phyloP scores from a whole-genome alignment of 495 filamentous ascomycete species.

The Neurospora sublineolata region DNA sequence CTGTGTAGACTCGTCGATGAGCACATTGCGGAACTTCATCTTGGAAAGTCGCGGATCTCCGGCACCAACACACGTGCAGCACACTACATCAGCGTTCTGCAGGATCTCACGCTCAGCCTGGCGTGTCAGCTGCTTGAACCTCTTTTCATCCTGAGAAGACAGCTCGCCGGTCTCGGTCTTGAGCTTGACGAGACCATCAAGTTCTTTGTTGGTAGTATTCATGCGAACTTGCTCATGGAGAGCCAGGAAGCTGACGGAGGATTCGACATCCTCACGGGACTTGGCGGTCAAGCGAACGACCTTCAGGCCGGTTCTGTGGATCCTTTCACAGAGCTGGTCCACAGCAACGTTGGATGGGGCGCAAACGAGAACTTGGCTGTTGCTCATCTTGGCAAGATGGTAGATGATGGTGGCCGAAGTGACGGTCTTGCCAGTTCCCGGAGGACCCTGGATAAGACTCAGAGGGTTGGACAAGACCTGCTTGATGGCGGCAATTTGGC shows the following conservation, averaged over 20 bases:
- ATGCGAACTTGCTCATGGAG: slow-evolving; percentile 95
- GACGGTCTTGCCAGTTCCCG: slow-evolving; percentile 96
- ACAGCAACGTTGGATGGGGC: slow-evolving; percentile 98
- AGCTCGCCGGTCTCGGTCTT: slow-evolving; percentile 88
- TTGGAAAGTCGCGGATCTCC: slow-evolving; percentile 91
- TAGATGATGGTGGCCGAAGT: slow-evolving; percentile 99
- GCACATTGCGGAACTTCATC: slow-evolving; percentile 93
- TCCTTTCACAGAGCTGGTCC: slow-evolving; percentile 95
- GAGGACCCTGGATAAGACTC: slow-evolving; percentile 92
- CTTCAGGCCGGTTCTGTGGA: slow-evolving; percentile 88
- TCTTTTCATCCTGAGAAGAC: slow-evolving; percentile 95
- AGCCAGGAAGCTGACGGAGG: slow-evolving; percentile 85
- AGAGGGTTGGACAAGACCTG: slow-evolving; percentile 86
- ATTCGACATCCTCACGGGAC: slow-evolving; percentile 96
- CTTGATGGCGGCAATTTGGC: slow-evolving; percentile 95
- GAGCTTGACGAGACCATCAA: slow-evolving; percentile 81
- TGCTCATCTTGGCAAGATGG: slow-evolving; percentile 89
- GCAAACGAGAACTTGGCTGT: slow-evolving; percentile 90
- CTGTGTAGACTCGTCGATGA: slow-evolving; percentile 97
- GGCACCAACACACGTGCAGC: slow-evolving; percentile 96
- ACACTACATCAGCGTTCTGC: slow-evolving; percentile 93
- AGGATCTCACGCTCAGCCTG: slow-evolving; percentile 92
- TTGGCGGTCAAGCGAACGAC: slow-evolving; percentile 97
- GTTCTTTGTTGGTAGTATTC: slow-evolving; percentile 90
- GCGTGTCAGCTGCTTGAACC: slow-evolving; percentile 87